Percentiles rank a stretch among this genome's conserved stretches.
phyloP scores from a whole-genome alignment of 805 yeast genomes.

The Torulaspora microellipsoides region DNA sequence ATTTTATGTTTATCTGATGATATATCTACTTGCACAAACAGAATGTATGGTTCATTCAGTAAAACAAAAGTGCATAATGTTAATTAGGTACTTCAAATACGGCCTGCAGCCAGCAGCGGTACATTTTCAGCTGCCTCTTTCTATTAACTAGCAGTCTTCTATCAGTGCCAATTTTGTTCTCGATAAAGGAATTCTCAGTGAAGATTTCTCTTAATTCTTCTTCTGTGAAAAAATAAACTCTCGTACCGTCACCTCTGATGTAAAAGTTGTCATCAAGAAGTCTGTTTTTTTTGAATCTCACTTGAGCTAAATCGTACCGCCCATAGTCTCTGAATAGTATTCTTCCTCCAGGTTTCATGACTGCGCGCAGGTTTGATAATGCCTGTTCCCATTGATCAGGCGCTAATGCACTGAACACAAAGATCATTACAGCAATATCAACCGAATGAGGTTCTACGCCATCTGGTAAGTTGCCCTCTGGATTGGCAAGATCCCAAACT shows the following conservation, averaged over 20 bases:
- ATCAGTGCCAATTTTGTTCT: conserved; percentile 79
- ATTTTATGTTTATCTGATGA: not conserved
- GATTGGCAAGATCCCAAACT: conserved; percentile 93
- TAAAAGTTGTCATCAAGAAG: conserved; percentile 88
- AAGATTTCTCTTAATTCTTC: conserved; percentile 81
- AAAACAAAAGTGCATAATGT: not conserved
- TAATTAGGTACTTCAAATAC: conserved; percentile 47
- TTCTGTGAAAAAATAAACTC: conserved; percentile 95
- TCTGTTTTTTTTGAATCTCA: conserved; percentile 85
- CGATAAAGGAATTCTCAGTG: conserved; percentile 53
- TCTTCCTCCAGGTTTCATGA: conserved; percentile 89
- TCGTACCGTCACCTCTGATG: conserved; percentile 95
- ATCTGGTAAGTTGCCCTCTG: conserved; percentile 71
- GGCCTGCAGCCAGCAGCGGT: conserved; percentile 94
- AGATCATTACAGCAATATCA: conserved; percentile 91
- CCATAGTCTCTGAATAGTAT: conserved; percentile 92
- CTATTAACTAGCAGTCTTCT: conserved; percentile 87
- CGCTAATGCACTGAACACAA: conserved; percentile 86
- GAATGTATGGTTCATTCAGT: not conserved
- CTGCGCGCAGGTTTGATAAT: conserved; percentile 57
- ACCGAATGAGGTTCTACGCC: conserved; percentile 76
- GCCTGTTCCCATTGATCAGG: conserved; percentile 92
- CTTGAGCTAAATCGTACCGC: conserved; percentile 91
- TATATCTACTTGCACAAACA: too few species aligned
- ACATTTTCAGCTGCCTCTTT: conserved; percentile 90